Conservation (phyloP, 345 rosid species). For the Cardamine occulta region DNA sequence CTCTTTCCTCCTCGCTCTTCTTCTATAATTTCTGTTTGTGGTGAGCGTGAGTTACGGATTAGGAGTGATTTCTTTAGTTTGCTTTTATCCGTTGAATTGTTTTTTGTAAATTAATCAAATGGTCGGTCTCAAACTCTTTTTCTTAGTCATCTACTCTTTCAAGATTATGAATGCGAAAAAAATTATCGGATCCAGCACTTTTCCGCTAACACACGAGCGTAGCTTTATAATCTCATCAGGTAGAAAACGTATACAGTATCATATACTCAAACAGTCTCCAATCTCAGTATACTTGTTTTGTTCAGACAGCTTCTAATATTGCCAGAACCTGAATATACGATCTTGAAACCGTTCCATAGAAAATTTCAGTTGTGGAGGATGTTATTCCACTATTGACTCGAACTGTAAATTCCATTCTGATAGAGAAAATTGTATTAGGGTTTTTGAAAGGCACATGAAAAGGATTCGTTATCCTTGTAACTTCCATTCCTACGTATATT, state of each 20-base stretch:
- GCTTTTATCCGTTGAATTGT: not conserved
- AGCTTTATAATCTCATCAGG: not conserved
- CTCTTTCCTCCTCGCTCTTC: constrained; percentile 27
- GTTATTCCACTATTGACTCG: not conserved
- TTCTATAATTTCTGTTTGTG: constrained; percentile 10
- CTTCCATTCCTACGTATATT: not conserved
- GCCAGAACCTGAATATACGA: not conserved
- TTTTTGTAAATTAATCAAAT: not conserved
- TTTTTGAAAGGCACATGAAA: not conserved
- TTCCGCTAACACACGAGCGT: not conserved
- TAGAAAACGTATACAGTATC: not conserved
- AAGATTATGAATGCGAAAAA: not conserved
- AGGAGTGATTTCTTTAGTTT: not conserved
- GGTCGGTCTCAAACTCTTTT: constrained; percentile 1
- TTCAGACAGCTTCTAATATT: not conserved
- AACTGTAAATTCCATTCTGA: not conserved
- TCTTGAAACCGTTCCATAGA: not conserved
- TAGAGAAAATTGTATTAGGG: not conserved
- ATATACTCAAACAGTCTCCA: not conserved
- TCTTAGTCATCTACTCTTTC: not conserved
- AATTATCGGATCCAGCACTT: not conserved
- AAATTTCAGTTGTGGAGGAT: not conserved
- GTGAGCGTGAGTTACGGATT: not conserved
- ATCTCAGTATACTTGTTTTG: not conserved
- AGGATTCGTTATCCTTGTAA: no score